Base-by-base conservation (phyloP, 2,329 filamentous ascomycete species). In the Fusarium mundagurra region DNA sequence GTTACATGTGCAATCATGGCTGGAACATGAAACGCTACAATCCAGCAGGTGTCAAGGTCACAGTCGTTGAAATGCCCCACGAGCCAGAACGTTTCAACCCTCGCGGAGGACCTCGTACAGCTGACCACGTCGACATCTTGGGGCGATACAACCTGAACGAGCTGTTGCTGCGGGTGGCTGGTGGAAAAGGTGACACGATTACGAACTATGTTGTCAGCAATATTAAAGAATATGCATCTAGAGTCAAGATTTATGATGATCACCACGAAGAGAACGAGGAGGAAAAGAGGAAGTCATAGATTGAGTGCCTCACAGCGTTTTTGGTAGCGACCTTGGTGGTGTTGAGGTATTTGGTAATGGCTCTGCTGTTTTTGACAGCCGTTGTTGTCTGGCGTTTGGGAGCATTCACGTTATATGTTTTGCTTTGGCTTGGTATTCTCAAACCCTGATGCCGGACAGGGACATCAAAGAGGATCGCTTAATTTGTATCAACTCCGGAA, bases 1-100 rank as follows among this genome's bases (percentile, higher is more conserved):
- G 96, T 5, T 99, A 98, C 82, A 98, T 99, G 96, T 99, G 96
- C 82, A 93, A 94, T 76, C 94, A 92, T 78, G 96, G 96, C 7
- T 99, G 96, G 96, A 91, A 92, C 66, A 93, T 98, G 83, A 95
- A 94, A 83, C 89, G 96, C 41, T 99, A 97, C 82, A 99, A 99
- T 79, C 96, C 96, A 0, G 93, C 94, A 0, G 92, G 92, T 5
- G 89, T 92, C 38, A 91, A 94, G 78, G 86, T 99, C 72, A 97
- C 91, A 45, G 93, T 95, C 1, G 95, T 93, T 70, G 96, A 99
- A 85, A 99, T 99, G 96, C 93, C 92, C 3, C 96, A 99, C 80
- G 95, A 98, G 79, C 96, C 96, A 3, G 96, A 98, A 77, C 86
- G 94, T 24, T 99, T 98, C 82, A 96, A 92, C 77, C 94, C 96